These are phyloP conservation scores for Balakata baccata DNA, from an alignment of 345 rosid species.

Conservation along the genomic window DNA sequence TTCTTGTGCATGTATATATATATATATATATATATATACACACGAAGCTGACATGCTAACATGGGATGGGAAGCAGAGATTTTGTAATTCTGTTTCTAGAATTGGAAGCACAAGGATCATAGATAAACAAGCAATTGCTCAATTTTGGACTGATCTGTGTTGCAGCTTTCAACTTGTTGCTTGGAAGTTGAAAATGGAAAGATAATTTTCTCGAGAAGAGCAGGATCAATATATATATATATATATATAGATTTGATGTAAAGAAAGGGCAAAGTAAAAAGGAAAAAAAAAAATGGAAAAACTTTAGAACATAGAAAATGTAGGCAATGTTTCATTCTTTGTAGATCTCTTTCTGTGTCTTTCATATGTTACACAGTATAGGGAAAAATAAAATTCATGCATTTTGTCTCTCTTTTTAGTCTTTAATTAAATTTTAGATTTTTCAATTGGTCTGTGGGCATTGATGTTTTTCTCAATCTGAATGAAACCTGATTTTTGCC, in stretches of 20 bases:
- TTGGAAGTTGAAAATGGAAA: slow-evolving; percentile 19
- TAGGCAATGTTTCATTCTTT: slow-evolving; percentile 42
- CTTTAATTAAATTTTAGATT: not conserved
- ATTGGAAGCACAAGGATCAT: slow-evolving; percentile 18
- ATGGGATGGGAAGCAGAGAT: slow-evolving; percentile 25
- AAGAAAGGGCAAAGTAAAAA: slow-evolving; percentile 14
- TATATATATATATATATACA: slow-evolving; percentile 33
- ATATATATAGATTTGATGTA: slow-evolving; percentile 17
- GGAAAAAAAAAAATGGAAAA: not conserved
- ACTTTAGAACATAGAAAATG: slow-evolving; percentile 19
- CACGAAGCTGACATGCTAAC: slow-evolving; percentile 33
- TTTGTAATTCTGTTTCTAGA: slow-evolving; percentile 12
- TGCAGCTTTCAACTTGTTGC: slow-evolving; percentile 19
- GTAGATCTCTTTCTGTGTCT: slow-evolving; percentile 14
- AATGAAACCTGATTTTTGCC: not conserved
- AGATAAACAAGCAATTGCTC: slow-evolving; percentile 23
- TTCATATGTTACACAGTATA: not conserved
- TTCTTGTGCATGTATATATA: slow-evolving; percentile 25
- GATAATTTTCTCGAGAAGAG: slow-evolving; percentile 9
- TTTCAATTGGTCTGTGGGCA: not conserved
- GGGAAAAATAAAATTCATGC: not conserved
- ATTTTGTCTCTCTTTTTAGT: not conserved
- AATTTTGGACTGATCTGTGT: slow-evolving; percentile 31
- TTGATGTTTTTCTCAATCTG: not conserved
- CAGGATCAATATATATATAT: slow-evolving; percentile 23